Percentiles rank a stretch among this genome's conserved stretches.
phyloP scores from a whole-genome alignment of 352 stramenopile species.

The Globisporangium parvum region DNA sequence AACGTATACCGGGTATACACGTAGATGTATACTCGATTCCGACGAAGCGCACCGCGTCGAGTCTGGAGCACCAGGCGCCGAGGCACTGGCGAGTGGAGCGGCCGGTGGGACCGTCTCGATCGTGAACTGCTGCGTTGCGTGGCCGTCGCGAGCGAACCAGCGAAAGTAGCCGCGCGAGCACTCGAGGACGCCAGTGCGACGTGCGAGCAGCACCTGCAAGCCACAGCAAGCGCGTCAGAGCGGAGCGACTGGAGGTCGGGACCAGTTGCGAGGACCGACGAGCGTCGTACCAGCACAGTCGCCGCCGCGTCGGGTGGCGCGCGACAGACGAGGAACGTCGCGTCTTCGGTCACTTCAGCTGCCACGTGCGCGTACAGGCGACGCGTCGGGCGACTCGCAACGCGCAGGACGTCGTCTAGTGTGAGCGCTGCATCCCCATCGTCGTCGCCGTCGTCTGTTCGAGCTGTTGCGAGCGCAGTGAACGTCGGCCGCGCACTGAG shows the following conservation, averaged over 20 bases:
- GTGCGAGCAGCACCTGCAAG: constrained; percentile 6
- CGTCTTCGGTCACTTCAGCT: constrained; percentile 27
- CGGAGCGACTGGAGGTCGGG: no score
- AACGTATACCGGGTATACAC: not conserved
- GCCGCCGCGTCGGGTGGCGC: not conserved
- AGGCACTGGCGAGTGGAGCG: not conserved
- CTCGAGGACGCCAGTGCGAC: constrained; percentile 10
- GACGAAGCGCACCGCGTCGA: not conserved
- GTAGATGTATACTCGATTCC: not conserved
- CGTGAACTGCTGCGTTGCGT: constrained; percentile 48
- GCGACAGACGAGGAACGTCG: constrained; percentile 26
- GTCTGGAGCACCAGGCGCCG: not conserved
- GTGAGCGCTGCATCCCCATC: constrained; percentile 14
- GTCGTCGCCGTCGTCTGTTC: not conserved
- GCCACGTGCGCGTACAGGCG: constrained; percentile 31
- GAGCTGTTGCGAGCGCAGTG: constrained; percentile 24
- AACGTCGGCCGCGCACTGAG: constrained; percentile 41
- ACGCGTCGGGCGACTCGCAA: constrained; percentile 32
- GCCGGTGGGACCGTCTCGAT: constrained; percentile 46
- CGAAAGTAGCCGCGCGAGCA: constrained; percentile 43
- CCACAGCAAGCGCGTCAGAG: not conserved
- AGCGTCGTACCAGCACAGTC: not conserved
- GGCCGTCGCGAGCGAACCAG: constrained; percentile 24
- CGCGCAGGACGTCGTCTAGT: constrained; percentile 33
- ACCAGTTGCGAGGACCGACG: not conserved